These are phyloP conservation scores for Coemansia sp. DNA, from an alignment of 192 early-diverging fungal species.

Conservation along the genomic window DNA sequence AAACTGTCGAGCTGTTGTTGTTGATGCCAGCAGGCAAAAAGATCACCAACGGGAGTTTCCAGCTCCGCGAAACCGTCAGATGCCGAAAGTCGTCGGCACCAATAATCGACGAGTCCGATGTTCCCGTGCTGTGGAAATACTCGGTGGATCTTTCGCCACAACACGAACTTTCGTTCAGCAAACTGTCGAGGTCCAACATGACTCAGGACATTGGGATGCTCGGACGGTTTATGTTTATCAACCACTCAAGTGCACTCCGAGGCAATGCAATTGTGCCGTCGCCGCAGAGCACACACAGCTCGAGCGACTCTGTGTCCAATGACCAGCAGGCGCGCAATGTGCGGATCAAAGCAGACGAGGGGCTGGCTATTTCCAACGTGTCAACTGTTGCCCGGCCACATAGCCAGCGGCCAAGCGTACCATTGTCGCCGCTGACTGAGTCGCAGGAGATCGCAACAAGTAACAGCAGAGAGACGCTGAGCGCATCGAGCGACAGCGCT, in stretches of 20 bases:
- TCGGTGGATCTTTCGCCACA: constrained; percentile 36
- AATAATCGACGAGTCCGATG: constrained; percentile 55
- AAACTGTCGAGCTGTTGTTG: constrained; percentile 49
- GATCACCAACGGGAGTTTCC: constrained; percentile 38
- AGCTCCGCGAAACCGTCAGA: constrained; percentile 49
- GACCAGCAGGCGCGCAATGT: constrained; percentile 3
- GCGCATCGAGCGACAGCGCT: constrained; percentile 8
- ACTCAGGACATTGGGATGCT: constrained; percentile 52
- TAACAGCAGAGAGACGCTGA: constrained; percentile 26
- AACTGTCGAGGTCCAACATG: constrained; percentile 41
- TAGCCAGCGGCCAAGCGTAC: constrained; percentile 5
- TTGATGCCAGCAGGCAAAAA: constrained; percentile 42
- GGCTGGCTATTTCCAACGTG: constrained; percentile 25
- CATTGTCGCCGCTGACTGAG: constrained; percentile 45
- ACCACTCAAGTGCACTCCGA: constrained; percentile 4
- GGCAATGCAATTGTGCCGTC: neutral
- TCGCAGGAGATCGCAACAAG: constrained; percentile 30
- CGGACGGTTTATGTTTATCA: constrained; percentile 44
- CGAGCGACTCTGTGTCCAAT: constrained; percentile 20
- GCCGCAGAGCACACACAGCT: constrained; percentile 19
- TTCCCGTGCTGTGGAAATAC: constrained; percentile 53
- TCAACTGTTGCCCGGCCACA: constrained; percentile 3
- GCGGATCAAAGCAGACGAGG: constrained; percentile 20
- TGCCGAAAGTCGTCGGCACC: constrained; percentile 56
- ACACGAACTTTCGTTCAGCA: constrained; percentile 39